Conservation (phyloP, 352 stramenopile genomes). For the Phytophthora sojae region DNA sequence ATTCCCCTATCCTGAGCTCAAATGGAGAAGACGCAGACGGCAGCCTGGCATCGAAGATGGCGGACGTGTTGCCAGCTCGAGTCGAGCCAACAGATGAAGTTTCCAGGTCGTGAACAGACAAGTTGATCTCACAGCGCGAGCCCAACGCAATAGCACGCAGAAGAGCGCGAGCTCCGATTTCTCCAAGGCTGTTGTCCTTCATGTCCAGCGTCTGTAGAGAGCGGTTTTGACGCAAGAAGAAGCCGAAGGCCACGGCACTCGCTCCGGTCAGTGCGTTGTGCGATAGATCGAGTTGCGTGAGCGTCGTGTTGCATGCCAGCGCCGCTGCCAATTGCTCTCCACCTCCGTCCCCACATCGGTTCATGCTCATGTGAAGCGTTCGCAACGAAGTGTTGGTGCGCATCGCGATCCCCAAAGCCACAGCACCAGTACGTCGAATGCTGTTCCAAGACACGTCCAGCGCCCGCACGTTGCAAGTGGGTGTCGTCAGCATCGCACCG, state of each 20-base stretch:
- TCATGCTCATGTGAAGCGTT: constrained; percentile 71
- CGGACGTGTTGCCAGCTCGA: constrained; percentile 6
- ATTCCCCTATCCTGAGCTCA: constrained; percentile 55
- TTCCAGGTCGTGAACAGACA: constrained; percentile 64
- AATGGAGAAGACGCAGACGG: constrained; percentile 69
- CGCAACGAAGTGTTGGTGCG: constrained; percentile 56
- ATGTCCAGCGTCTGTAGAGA: constrained; percentile 52
- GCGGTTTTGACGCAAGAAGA: constrained; percentile 58
- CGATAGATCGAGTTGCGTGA: constrained; percentile 62
- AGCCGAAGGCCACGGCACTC: constrained; percentile 66
- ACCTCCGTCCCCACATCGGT: constrained; percentile 70
- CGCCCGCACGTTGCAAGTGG: constrained; percentile 53
- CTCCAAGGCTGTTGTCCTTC: constrained; percentile 66
- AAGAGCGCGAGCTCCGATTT: constrained; percentile 63
- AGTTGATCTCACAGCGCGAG: constrained; percentile 59
- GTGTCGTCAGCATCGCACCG: constrained; percentile 67
- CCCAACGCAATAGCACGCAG: constrained; percentile 57
- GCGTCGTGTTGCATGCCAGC: constrained; percentile 54
- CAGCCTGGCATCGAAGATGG: constrained; percentile 65
- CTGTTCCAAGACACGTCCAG: constrained; percentile 80
- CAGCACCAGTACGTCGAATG: constrained; percentile 60
- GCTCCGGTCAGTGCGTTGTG: constrained; percentile 65
- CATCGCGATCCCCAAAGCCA: constrained; percentile 63
- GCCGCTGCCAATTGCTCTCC: constrained; percentile 66
- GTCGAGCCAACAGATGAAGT: constrained; percentile 32